Base-by-base conservation (phyloP, 2,329 filamentous ascomycete species). In the Neopestalotiopsis clavispora region DNA sequence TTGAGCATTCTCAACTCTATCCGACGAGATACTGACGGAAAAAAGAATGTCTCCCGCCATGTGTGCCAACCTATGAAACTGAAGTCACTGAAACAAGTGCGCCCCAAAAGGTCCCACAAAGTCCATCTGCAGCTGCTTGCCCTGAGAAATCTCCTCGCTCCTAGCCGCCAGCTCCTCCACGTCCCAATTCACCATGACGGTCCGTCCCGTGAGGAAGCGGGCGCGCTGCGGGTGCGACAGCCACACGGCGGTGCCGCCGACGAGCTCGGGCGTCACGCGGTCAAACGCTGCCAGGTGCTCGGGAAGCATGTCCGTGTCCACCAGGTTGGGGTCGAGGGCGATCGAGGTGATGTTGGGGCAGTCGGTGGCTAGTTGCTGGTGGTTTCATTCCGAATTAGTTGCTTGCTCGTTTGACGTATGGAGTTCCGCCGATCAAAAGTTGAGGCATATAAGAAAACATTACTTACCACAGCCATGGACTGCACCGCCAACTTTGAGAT, bases 201-300 rank as follows among this genome's bases (percentile, higher is more conserved):
- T 58, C 13, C 73, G 68, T 30, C 81, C 78, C 13, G 76, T 78
- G 1, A 75, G 69, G 69, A 80, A 81, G 3, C 75, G 75, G 14
- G 77, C 75, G 17, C 81, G 74, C 2, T 81, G 74, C 1, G 80
- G 76, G 62, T 80, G 76, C 73, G 79, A 81, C 14, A 82, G 74
- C 67, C 74, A 72, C 3, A 72, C 70, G 4, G 71, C 69, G 2
- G 65, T 9, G 10, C 82, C 82, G 14, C 80, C 74, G 42, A 80
- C 75, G 67, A 81, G 77, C 30, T 79, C 78, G 68, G 81, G 84
- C 68, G 85, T 85, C 6, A 80, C 80, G 69, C 82, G 83, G 4
- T 83, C 82, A 5, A 85, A 81, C 10, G 77, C 71, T 1, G 77
- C 68, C 10, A 82, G 78, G 12, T 45, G 40, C 6, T 58, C 34